These are phyloP conservation scores for Ogataea saltuana DNA, from an alignment of 805 yeast species.

Conservation along the genomic window DNA sequence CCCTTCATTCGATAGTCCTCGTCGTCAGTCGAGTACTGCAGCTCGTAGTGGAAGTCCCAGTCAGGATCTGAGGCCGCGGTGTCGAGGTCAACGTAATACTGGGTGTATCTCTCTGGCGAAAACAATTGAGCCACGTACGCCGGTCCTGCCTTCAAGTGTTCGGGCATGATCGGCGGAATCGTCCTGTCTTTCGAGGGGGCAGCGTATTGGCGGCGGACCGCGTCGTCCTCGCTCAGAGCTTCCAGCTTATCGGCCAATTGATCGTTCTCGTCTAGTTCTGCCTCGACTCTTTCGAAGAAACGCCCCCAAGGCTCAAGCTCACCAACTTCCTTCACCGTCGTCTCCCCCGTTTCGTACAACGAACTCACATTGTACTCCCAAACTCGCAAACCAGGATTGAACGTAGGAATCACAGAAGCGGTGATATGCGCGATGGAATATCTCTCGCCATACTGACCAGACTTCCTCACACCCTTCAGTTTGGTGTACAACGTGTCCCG, in stretches of 20 bases:
- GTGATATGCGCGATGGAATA: slow-evolving; percentile 70
- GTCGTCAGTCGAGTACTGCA: slow-evolving; percentile 72
- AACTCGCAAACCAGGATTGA: slow-evolving; percentile 77
- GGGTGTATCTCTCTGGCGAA: slow-evolving; percentile 71
- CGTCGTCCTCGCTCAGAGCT: slow-evolving; percentile 8
- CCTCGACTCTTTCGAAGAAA: slow-evolving; percentile 53
- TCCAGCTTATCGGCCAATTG: slow-evolving; percentile 25
- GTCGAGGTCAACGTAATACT: slow-evolving; percentile 67
- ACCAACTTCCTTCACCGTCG: slow-evolving; percentile 1
- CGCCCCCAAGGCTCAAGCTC: slow-evolving; percentile 54
- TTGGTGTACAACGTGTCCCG: slow-evolving; percentile 54
- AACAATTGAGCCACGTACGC: slow-evolving; percentile 71
- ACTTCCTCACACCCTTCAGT: slow-evolving; percentile 45
- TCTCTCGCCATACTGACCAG: slow-evolving; percentile 51
- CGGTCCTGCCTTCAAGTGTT: slow-evolving; percentile 61
- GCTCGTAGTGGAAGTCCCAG: slow-evolving; percentile 53
- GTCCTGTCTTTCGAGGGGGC: slow-evolving; percentile 51
- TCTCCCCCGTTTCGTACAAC: slow-evolving; percentile 31
- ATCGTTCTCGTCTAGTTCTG: slow-evolving; percentile 35
- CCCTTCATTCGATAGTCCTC: slow-evolving; percentile 52
- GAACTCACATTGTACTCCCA: slow-evolving; percentile 83
- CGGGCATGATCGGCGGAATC: slow-evolving; percentile 61
- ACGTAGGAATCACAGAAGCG: slow-evolving; percentile 80
- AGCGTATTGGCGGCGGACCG: slow-evolving; percentile 9
- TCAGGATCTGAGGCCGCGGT: slow-evolving; percentile 38